Evolutionary conservation across 805 yeast species (phyloP).

Genomic region (Wickerhamiella australiensis): DNA sequence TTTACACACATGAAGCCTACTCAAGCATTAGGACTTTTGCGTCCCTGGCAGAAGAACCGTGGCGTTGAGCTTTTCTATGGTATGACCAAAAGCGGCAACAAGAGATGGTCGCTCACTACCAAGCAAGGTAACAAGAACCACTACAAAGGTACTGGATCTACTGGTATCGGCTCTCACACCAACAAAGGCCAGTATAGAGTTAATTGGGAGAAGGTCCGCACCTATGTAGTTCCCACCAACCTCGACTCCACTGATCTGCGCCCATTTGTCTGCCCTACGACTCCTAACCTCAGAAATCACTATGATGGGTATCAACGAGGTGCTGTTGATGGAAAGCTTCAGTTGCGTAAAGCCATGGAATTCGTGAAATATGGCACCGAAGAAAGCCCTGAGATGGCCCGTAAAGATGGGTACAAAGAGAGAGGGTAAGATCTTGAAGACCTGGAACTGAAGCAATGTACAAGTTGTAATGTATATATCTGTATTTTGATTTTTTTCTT

Average conservation of each 20-base stretch:
- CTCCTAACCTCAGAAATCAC: constrained; percentile 56
- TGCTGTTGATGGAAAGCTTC: constrained; percentile 59
- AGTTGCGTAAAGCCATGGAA: constrained; percentile 59
- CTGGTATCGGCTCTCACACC: constrained; percentile 80
- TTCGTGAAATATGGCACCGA: constrained; percentile 57
- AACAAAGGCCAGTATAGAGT: constrained; percentile 61
- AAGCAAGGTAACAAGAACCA: constrained; percentile 89
- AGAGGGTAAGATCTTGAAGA: constrained; percentile 17
- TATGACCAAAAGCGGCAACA: constrained; percentile 60
- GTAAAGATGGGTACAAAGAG: constrained; percentile 22
- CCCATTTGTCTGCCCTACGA: constrained; percentile 66
- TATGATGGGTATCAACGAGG: constrained; percentile 55
- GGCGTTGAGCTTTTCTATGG: constrained; percentile 85
- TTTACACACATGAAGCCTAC: constrained; percentile 27
- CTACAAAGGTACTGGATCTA: constrained; percentile 93
- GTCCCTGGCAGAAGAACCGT: constrained; percentile 81
- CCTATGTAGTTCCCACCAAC: constrained; percentile 69
- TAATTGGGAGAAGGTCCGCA: constrained; percentile 76
- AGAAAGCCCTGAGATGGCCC: constrained; percentile 23
- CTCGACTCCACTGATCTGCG: constrained; percentile 35
- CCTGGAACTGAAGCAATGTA: not conserved
- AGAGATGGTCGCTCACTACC: constrained; percentile 67
- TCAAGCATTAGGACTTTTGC: constrained; percentile 38
- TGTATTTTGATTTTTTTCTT: too few relatives aligned
- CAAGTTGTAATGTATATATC: constrained; percentile 1